A percentile compares a stretch with the other conserved stretches of the same genome.
These are phyloP conservation scores for Dactylellina cionopaga DNA, from an alignment of 2,329 filamentous ascomycete species.

Conservation along the genomic window DNA sequence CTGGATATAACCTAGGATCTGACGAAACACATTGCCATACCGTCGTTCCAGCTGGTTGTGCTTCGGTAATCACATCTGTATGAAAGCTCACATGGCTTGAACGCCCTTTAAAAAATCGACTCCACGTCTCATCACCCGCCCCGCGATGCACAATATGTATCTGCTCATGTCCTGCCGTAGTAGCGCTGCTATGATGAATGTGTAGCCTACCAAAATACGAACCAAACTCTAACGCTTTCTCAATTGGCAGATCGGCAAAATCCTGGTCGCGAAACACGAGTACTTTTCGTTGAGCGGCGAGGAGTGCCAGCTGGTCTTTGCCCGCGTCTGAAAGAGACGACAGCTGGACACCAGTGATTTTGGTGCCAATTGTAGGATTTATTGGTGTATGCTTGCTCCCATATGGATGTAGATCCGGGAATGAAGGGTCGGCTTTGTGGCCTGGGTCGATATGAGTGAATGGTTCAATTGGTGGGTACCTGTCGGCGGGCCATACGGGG, in stretches of 20 bases:
- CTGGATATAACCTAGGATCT: too few relatives aligned
- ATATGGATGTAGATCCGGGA: conserved; percentile 73
- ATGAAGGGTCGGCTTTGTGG: conserved; percentile 75
- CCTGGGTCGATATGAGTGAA: conserved; percentile 81
- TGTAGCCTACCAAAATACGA: conserved; percentile 83
- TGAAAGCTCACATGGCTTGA: conserved; percentile 90
- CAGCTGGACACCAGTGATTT: conserved; percentile 76
- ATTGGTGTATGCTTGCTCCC: conserved; percentile 65
- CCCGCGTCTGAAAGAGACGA: conserved; percentile 73
- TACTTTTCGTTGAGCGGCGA: conserved; percentile 80
- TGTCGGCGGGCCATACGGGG: conserved; percentile 55
- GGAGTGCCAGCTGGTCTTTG: conserved; percentile 79
- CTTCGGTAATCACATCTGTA: conserved; percentile 86
- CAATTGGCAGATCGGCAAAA: conserved; percentile 74
- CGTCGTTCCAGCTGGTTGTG: conserved; percentile 87
- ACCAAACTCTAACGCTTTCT: conserved; percentile 74
- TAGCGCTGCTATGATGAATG: conserved; percentile 73
- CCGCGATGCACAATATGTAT: conserved; percentile 81
- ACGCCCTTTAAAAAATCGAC: conserved; percentile 73
- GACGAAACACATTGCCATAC: too few relatives aligned
- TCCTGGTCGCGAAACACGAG: conserved; percentile 83
- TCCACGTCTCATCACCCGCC: conserved; percentile 71
- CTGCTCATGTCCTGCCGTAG: conserved; percentile 75
- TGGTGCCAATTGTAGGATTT: conserved; percentile 78
- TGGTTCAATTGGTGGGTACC: conserved; percentile 72